Percentiles rank a stretch among this genome's conserved stretches.
phyloP scores from a whole-genome alignment of 2,329 filamentous ascomycete genomes.

The Cladosporium sp. region DNA sequence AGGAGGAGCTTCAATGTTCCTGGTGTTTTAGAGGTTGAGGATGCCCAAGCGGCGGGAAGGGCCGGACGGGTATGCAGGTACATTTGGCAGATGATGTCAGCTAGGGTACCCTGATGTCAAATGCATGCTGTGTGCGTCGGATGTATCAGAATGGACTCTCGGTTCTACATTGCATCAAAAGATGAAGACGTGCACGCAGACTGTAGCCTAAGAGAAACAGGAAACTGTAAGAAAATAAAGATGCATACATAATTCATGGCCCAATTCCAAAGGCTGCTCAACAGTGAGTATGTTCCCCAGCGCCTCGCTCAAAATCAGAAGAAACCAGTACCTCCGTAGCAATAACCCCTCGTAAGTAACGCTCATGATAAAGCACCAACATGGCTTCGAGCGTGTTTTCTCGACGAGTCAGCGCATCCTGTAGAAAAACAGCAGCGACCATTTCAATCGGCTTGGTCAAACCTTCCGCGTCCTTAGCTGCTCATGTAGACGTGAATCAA shows the following conservation, averaged over 20 bases:
- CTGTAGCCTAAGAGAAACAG: no score
- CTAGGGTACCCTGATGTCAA: no score
- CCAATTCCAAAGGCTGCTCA: background rate
- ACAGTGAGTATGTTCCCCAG: background rate
- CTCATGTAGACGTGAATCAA: constrained; percentile 29
- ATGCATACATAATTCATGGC: background rate
- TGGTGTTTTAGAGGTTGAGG: background rate
- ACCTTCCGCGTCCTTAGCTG: constrained; percentile 16
- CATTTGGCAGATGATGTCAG: background rate
- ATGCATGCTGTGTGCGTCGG: no score
- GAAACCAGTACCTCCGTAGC: background rate
- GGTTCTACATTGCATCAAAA: no score
- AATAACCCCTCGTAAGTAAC: background rate
- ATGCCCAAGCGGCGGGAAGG: background rate
- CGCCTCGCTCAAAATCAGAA: background rate
- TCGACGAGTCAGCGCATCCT: no score
- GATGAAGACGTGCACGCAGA: no score
- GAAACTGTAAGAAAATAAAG: no score
- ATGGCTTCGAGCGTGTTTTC: background rate
- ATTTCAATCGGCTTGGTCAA: background rate
- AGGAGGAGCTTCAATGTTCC: background rate
- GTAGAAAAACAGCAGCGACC: no score
- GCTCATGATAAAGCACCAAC: background rate
- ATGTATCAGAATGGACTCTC: no score
- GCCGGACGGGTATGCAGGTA: background rate